A percentile compares a stretch with the other conserved stretches of the same genome.
Conservation (phyloP, 164 flowering plant genomes). For the Berberis vulgaris region DNA sequence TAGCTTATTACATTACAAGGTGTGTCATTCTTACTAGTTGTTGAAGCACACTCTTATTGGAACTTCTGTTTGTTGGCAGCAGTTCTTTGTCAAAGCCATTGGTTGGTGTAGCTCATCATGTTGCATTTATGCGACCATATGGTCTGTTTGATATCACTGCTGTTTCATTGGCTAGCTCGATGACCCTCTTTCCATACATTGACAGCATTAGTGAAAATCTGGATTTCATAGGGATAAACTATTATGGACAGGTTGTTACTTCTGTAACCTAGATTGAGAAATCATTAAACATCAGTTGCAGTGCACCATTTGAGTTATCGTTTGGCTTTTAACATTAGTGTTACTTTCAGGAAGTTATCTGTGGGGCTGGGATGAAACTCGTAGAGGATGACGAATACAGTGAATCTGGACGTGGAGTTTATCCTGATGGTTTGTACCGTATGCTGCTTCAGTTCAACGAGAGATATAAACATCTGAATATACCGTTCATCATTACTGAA, state of each 20-base stretch:
- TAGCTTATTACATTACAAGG: too few relatives aligned
- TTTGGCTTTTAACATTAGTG: constrained; percentile 2
- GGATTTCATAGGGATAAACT: constrained; percentile 92
- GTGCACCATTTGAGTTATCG: neutral
- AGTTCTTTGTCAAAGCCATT: constrained; percentile 31
- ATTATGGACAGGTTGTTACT: constrained; percentile 83
- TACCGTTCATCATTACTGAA: constrained; percentile 83
- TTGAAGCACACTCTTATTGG: neutral
- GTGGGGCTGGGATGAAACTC: constrained; percentile 81
- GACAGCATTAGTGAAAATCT: constrained; percentile 63
- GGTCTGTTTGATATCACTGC: constrained; percentile 87
- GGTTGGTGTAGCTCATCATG: constrained; percentile 93
- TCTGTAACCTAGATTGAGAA: neutral
- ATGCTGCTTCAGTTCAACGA: constrained; percentile 85
- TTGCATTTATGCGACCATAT: constrained; percentile 87
- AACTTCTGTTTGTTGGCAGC: constrained; percentile 14
- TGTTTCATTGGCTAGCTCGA: constrained; percentile 67
- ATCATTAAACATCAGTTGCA: neutral
- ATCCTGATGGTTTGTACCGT: constrained; percentile 90
- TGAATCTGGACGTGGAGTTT: constrained; percentile 95
- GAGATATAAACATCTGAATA: constrained; percentile 70
- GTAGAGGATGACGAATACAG: constrained; percentile 86
- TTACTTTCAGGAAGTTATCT: constrained; percentile 63
- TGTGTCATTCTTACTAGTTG: too few relatives aligned
- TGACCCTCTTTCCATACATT: constrained; percentile 67